Evolutionary conservation across 495 filamentous ascomycete genomes (phyloP).

Genomic region (Viridothelium virens): DNA sequence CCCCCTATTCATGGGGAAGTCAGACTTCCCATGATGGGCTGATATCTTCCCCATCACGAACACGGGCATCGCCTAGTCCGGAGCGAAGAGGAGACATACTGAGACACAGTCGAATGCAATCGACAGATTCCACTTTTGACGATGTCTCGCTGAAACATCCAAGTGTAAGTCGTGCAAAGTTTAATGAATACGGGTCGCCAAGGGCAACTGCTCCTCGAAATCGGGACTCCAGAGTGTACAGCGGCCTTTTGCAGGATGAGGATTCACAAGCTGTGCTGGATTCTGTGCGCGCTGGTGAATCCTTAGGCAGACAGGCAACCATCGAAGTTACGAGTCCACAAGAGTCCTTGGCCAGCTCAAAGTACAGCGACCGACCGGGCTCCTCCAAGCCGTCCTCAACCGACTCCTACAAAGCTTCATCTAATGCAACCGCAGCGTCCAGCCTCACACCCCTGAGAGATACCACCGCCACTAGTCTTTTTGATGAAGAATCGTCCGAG

Average conservation of each 20-base stretch:
- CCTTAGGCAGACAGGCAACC: neutral
- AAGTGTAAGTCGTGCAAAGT: neutral
- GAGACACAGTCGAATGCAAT: slow-evolving; percentile 1
- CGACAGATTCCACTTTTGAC: slow-evolving; percentile 3
- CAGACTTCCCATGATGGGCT: slow-evolving; percentile 27
- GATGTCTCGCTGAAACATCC: neutral
- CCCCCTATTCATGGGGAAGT: slow-evolving; percentile 30
- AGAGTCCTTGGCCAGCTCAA: slow-evolving; percentile 11
- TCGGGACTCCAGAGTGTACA: neutral
- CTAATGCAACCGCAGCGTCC: neutral
- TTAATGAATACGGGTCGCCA: slow-evolving; percentile 6
- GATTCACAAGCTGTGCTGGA: slow-evolving; percentile 22
- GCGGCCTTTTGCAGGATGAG: slow-evolving; percentile 18
- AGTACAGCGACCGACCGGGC: slow-evolving; percentile 6
- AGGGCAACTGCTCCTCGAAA: slow-evolving; percentile 16
- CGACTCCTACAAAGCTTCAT: neutral
- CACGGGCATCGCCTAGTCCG: slow-evolving; percentile 2
- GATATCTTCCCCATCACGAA: slow-evolving; percentile 14
- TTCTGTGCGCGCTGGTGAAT: slow-evolving; percentile 11
- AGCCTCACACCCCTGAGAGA: neutral
- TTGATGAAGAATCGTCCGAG: slow-evolving; percentile 4
- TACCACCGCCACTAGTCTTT: neutral
- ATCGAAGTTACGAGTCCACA: slow-evolving; percentile 10
- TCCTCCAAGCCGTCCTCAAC: neutral
- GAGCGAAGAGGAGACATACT: neutral